Conservation (phyloP, 129 eudicot genomes). For the Dittrichia graveolens region DNA sequence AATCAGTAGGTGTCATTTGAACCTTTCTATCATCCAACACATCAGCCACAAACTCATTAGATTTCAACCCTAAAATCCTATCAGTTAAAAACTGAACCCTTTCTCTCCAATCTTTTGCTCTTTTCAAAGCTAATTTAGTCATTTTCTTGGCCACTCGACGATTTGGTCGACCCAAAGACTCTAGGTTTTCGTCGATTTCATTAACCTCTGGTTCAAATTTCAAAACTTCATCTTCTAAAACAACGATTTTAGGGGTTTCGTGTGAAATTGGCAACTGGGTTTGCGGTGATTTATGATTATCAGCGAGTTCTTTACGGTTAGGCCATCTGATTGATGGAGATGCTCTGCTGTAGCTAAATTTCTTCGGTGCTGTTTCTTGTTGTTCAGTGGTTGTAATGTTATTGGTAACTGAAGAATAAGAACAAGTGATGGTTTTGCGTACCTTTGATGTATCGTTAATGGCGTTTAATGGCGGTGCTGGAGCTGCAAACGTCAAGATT, state of each 20-base stretch:
- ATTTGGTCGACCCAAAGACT: conserved; percentile 65
- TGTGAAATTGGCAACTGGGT: conserved; percentile 34
- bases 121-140: conserved; percentile 76
- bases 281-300: conserved; percentile 12
- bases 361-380: conserved; percentile 41
- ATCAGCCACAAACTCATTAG: conserved; percentile 85
- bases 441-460: conserved; percentile 51
- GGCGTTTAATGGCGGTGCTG: conserved; percentile 30
- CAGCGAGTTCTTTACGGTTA: conserved; percentile 49
- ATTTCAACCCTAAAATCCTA: conserved; percentile 60
- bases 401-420: conserved; percentile 41
- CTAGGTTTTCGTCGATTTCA: conserved; percentile 46
- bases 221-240: conserved; percentile 23
- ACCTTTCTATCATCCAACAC: conserved; percentile 82
- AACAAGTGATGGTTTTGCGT: conserved; percentile 23
- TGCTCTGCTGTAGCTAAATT: conserved; percentile 82
- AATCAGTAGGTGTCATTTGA: conserved; percentile 94
- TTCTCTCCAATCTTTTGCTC: conserved; percentile 87
- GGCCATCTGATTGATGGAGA: conserved; percentile 90
- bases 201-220: conserved; percentile 32
- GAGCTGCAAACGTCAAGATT: conserved; percentile 47
- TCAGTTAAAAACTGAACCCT: conserved; percentile 82
- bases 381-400: conserved; percentile 42
- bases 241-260: conserved; percentile 15
- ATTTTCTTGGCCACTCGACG: conserved; percentile 66